These are phyloP conservation scores for Leccinum fallax DNA, from an alignment of 1,284 basidiomycete species.

Conservation along the genomic window DNA sequence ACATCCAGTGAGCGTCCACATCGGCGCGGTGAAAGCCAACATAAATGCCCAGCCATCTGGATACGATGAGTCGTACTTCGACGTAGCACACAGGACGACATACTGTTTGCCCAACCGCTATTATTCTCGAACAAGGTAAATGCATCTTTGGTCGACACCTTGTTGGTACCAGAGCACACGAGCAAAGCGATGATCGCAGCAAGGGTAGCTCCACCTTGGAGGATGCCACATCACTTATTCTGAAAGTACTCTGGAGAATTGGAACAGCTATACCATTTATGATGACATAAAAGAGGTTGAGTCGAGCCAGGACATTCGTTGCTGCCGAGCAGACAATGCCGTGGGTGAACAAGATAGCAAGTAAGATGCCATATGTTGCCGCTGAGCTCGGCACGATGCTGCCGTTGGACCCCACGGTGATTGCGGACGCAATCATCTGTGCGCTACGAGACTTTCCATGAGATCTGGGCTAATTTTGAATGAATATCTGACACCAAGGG, in stretches of 20 bases:
- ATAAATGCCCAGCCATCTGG: conserved; percentile 74
- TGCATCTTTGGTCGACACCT: conserved; percentile 65
- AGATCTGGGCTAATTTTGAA: neutral
- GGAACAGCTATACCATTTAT: conserved; percentile 52
- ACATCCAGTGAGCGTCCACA: conserved; percentile 81
- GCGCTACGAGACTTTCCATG: conserved; percentile 37
- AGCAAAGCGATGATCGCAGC: conserved; percentile 62
- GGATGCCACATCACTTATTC: conserved; percentile 7
- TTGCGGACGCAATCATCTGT: conserved; percentile 75
- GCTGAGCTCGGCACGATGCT: conserved; percentile 51
- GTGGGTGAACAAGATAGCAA: conserved; percentile 64
- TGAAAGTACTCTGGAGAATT: neutral
- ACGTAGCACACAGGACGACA: conserved; percentile 13
- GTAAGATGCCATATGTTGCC: conserved; percentile 65
- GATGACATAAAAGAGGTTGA: conserved; percentile 69
- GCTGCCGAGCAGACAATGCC: conserved; percentile 73
- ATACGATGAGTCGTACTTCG: neutral
- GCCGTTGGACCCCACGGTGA: conserved; percentile 62
- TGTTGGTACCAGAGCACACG: conserved; percentile 52
- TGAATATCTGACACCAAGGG: neutral
- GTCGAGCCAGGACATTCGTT: conserved; percentile 62
- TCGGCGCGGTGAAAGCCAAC: conserved; percentile 69
- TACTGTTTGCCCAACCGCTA: conserved; percentile 64
- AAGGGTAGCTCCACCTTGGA: conserved; percentile 56
- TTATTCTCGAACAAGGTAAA: conserved; percentile 73